phyloP scores from a whole-genome alignment of 495 filamentous ascomycete genomes.

The Xylaria grammica region DNA sequence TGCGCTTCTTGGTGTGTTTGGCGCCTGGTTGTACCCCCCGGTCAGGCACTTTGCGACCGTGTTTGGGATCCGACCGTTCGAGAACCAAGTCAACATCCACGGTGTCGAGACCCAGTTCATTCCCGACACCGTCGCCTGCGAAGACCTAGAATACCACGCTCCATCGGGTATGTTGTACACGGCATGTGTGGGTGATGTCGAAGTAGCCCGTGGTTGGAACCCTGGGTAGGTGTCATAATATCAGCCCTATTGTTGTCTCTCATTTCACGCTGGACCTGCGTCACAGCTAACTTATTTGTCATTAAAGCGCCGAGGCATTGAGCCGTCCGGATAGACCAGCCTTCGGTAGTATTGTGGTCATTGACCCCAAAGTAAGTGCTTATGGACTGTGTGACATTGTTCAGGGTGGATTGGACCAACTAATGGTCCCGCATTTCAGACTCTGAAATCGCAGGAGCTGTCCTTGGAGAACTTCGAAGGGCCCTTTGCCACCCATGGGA shows the following conservation, averaged over 20 bases:
- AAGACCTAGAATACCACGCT: constrained; percentile 64
- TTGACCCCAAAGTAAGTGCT: constrained; percentile 56
- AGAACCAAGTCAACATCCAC: constrained; percentile 36
- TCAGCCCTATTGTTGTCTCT: background rate
- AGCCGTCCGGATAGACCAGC: constrained; percentile 24
- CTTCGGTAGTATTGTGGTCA: constrained; percentile 37
- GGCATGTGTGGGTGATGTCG: constrained; percentile 57
- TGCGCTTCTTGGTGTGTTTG: constrained; percentile 42
- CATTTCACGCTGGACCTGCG: background rate
- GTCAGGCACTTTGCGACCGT: constrained; percentile 37
- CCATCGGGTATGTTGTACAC: constrained; percentile 58
- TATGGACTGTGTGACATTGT: background rate
- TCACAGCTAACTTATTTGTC: constrained; percentile 5
- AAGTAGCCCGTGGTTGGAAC: constrained; percentile 60
- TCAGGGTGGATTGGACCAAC: background rate
- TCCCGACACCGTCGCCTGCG: constrained; percentile 60
- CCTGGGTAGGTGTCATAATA: constrained; percentile 41
- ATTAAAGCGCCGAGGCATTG: constrained; percentile 17
- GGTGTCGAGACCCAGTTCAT: constrained; percentile 46
- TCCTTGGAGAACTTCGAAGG: constrained; percentile 56
- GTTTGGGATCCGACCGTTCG: constrained; percentile 38
- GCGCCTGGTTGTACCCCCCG: constrained; percentile 40
- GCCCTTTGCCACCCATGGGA: constrained; percentile 65
- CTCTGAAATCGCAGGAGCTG: constrained; percentile 54
- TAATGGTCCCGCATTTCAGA: constrained; percentile 41